Conservation (phyloP, 1,284 basidiomycete genomes). For the Cutaneotrichosporon sp. region DNA sequence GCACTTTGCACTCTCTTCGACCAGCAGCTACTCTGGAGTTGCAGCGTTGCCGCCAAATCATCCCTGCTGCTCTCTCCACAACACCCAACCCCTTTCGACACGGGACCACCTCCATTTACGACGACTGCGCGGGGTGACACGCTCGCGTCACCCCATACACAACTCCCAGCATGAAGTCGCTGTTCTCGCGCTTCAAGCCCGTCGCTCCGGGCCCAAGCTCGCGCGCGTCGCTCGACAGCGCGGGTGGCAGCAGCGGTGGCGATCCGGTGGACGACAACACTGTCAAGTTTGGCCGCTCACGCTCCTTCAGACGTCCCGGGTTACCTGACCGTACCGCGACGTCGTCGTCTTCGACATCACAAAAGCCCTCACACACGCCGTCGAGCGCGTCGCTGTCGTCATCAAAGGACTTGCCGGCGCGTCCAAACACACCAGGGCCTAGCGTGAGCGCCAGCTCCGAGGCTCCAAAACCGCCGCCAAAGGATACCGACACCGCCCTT, state of each 20-base stretch:
- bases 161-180: constrained; percentile 25
- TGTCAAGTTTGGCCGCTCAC: constrained; percentile 1
- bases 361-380: not conserved
- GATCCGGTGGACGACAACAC: constrained; percentile 9
- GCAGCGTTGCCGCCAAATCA: no score
- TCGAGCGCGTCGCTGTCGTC: not conserved
- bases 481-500: not conserved
- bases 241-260: not conserved
- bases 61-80: no score
- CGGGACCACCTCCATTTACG: no score
- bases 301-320: not conserved
- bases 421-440: not conserved
- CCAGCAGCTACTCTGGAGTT: no score
- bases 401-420: constrained; percentile 1
- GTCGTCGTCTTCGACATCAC: no score
- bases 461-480: not conserved
- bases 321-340: not conserved
- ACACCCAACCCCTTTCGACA: no score
- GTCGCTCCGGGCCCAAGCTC: constrained; percentile 3
- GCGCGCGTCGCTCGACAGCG: not conserved
- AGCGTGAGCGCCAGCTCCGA: not conserved
- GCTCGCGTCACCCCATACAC: not conserved
- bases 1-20: no score
- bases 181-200: constrained; percentile 29
- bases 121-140: constrained; percentile 1